Evolutionary conservation across 148 eudicot species (phyloP).

Genomic region (Chenopodium formosanum): DNA sequence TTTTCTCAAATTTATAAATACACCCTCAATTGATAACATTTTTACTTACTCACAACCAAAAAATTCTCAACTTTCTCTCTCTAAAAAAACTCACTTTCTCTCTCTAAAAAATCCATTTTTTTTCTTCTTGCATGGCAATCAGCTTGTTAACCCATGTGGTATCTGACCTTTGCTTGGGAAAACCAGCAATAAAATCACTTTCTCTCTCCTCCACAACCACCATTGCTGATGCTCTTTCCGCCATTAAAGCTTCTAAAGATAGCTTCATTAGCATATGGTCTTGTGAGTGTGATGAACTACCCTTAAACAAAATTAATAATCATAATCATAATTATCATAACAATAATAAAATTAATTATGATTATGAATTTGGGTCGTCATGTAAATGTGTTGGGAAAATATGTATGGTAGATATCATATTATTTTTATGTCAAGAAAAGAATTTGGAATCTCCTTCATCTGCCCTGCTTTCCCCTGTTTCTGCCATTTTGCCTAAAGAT

Average conservation of each 20-base stretch:
- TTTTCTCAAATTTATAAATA: slow-evolving; percentile 3
- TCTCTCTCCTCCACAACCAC: slow-evolving; percentile 56
- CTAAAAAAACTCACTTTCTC: not conserved
- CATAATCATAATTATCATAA: not conserved
- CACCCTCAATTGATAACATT: not conserved
- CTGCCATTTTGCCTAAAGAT: slow-evolving; percentile 37
- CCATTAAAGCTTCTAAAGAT: slow-evolving; percentile 54
- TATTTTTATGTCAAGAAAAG: slow-evolving; percentile 54
- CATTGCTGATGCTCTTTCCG: slow-evolving; percentile 54
- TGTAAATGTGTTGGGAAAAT: slow-evolving; percentile 73
- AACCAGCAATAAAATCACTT: slow-evolving; percentile 64
- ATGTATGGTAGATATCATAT: slow-evolving; percentile 70
- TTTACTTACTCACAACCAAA: not conserved
- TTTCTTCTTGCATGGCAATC: slow-evolving; percentile 66
- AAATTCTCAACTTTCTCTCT: not conserved
- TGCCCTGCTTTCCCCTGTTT: slow-evolving; percentile 66
- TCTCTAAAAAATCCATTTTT: not conserved
- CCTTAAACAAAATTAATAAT: too few relatives aligned
- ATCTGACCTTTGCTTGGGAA: slow-evolving; percentile 86
- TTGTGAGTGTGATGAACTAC: not conserved
- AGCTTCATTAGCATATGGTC: slow-evolving; percentile 65
- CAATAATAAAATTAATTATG: not conserved
- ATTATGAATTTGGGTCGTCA: slow-evolving; percentile 14
- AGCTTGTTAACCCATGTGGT: slow-evolving; percentile 52
- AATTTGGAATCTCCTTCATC: slow-evolving; percentile 48